Percentiles rank a stretch among this genome's conserved stretches.
Conservation (phyloP, 139 green algal species). For the Yamagishiella unicocca region DNA sequence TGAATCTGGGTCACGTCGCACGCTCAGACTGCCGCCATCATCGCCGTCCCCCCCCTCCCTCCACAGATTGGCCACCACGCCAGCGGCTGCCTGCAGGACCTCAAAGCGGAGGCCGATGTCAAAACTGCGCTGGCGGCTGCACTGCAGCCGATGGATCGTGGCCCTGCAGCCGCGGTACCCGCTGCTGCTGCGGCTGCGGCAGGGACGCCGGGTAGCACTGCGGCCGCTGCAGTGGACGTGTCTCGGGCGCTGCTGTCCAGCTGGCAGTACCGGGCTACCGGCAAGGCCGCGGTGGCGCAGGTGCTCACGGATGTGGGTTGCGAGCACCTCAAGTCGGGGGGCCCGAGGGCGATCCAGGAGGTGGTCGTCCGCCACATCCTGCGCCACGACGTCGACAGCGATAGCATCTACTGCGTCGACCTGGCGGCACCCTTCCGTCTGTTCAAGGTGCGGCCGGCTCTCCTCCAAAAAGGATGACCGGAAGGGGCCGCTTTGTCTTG, state of each 20-base stretch:
- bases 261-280: conserved; percentile 62
- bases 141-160: conserved; percentile 46
- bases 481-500: no score
- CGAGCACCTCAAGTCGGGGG: conserved; percentile 32
- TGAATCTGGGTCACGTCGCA: no score
- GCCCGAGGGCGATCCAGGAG: conserved; percentile 22
- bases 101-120: conserved; percentile 34
- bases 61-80: conserved; percentile 1
- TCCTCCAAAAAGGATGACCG: no score
- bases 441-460: conserved; percentile 76
- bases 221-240: neutral
- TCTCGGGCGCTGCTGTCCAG: conserved; percentile 18
- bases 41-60: neutral
- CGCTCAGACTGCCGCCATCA: no score
- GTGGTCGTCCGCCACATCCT: conserved; percentile 48
- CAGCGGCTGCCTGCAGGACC: neutral
- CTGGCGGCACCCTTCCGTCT: conserved; percentile 82
- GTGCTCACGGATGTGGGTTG: conserved; percentile 6
- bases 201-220: no score
- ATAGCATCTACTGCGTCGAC: conserved; percentile 93
- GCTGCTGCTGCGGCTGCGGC: no score
- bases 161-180: neutral
- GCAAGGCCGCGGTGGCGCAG: conserved; percentile 49
- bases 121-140: conserved; percentile 35
- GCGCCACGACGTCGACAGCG: conserved; percentile 67